Conservation (phyloP, 495 filamentous ascomycete genomes). For the Hyaloscypha bicolor region DNA sequence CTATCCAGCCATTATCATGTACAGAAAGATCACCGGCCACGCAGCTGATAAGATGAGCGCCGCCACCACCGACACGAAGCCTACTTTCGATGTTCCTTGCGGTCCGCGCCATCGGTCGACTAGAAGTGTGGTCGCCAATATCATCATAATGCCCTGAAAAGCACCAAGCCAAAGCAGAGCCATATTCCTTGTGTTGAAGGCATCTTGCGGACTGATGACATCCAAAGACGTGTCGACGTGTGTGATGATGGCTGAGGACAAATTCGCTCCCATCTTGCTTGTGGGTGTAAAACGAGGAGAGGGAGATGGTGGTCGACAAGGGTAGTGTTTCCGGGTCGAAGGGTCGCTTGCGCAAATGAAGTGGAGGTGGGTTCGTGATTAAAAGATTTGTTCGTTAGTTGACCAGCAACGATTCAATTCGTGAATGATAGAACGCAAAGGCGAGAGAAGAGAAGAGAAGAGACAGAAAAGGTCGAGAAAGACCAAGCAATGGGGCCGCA, state of each 20-base stretch:
- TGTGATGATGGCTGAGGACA: background rate
- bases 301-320: background rate
- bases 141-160: constrained; percentile 5
- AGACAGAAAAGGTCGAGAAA: background rate
- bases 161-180: background rate
- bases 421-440: background rate
- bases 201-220: constrained; percentile 3
- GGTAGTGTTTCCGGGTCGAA: background rate
- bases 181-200: background rate
- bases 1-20: constrained; percentile 7
- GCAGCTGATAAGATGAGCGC: background rate
- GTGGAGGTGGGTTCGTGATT: background rate
- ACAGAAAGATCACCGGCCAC: constrained; percentile 7
- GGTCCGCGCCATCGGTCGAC: constrained; percentile 11
- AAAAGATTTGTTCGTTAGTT: constrained; percentile 2
- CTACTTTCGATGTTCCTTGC: background rate
- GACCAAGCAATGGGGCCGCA: background rate
- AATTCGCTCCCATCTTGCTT: constrained; percentile 2
- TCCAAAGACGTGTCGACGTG: background rate
- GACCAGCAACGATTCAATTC: constrained; percentile 14
- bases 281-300: background rate
- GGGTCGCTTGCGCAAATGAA: background rate
- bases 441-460: background rate
- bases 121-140: background rate
- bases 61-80: constrained; percentile 2